A percentile compares a stretch with the other conserved stretches of the same genome.
phyloP scores from a whole-genome alignment of 192 early-diverging fungal species.

The Coemansia sp. region DNA sequence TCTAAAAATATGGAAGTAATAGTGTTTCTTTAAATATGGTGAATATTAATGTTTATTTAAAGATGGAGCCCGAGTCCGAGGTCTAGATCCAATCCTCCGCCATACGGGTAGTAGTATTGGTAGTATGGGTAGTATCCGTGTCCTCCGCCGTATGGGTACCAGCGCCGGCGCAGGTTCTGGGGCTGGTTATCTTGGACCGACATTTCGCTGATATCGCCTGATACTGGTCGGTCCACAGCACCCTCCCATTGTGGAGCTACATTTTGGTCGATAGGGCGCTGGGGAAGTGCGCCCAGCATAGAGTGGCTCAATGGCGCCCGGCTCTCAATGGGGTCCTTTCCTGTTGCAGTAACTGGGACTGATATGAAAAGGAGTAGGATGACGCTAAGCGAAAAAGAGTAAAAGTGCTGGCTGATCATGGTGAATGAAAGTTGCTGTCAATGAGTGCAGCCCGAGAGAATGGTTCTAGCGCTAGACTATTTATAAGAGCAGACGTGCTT shows the following conservation, averaged over 20 bases:
- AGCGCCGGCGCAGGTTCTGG: slow-evolving; percentile 6
- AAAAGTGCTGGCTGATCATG: neutral
- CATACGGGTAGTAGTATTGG: slow-evolving; percentile 10
- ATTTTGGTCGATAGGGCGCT: neutral
- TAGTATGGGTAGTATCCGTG: slow-evolving; percentile 13
- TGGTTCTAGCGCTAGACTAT: neutral
- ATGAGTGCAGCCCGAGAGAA: neutral
- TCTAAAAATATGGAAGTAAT: slow-evolving; percentile 41
- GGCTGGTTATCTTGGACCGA: neutral
- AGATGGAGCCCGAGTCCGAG: slow-evolving; percentile 12
- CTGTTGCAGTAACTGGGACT: neutral
- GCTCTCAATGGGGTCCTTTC: neutral
- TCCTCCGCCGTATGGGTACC: slow-evolving; percentile 10
- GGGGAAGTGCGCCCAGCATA: neutral
- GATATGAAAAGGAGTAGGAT: neutral
- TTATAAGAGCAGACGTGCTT: neutral
- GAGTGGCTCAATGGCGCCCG: neutral
- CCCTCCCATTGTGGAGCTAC: neutral
- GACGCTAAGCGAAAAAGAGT: neutral
- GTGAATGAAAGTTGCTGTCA: neutral
- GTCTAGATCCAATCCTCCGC: slow-evolving; percentile 5
- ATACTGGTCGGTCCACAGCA: neutral
- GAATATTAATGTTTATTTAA: neutral
- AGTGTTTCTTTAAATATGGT: neutral
- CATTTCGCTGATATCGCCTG: neutral